Base-by-base conservation (phyloP, 495 filamentous ascomycete genomes). In the Aspergillus nanangensis region DNA sequence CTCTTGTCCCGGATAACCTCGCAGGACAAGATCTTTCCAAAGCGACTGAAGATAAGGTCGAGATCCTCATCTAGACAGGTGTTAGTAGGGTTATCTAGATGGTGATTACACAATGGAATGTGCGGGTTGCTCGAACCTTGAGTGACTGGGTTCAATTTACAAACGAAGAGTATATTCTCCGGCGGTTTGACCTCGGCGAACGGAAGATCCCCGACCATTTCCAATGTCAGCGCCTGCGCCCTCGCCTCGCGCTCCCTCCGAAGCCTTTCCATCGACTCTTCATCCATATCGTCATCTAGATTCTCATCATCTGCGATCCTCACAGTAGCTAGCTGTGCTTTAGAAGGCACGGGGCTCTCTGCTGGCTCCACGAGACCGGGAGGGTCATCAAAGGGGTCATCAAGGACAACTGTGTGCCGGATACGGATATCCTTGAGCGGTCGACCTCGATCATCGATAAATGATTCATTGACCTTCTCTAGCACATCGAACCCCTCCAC, bases 181-280 rank as follows among this genome's bases (percentile, higher is more conserved):
- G 93, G 93, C 5, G 93, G 93, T 50, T 94, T 96, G 62, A 98
- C 92, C 67, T 97, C 93, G 45, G 93, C 93, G 61, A 96, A 98
- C 9, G 93, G 94, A 45, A 98, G 76, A 65, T 98, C 93, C 18
- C 93, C 93, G 62, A 98, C 90, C 85, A 98, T 96, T 63, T 98
- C 93, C 33, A 98, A 73, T 0, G 93, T 98, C 51, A 98, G 64
- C 2, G 93, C 93, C 61, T 97, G 93, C 3, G 93, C 93, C 47
- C 89, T 81, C 2, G 94, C 94, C 60, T 98, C 93, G 21, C 91
- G 81, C 59, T 96, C 91, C 29, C 89, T 82, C 21, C 92, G 82
- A 40, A 80, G 70, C 61, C 81, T 86, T 60, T 96, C 93, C 40
- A 87, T 75, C 19, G 80, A 76, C 46, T 87, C 86, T 38, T 90